Evolutionary conservation across 2,329 filamentous ascomycete genomes (phyloP).

Genomic region (Talaromyces sp.): DNA sequence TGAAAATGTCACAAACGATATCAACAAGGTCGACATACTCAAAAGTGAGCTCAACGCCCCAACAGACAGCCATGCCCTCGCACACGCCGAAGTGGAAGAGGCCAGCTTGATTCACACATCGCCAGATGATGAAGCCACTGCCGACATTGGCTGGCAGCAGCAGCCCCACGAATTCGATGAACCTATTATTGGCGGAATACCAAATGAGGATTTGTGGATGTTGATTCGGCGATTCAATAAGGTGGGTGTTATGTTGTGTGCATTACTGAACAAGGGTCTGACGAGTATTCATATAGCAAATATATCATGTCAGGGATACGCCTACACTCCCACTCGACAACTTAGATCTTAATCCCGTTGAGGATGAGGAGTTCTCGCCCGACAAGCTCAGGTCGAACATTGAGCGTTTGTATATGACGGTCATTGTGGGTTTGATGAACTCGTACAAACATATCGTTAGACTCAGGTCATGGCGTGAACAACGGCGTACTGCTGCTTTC

Average conservation of each 20-base stretch:
- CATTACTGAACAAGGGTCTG: slow-evolving; percentile 21
- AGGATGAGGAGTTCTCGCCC: slow-evolving; percentile 79
- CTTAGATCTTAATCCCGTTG: slow-evolving; percentile 74
- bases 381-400: slow-evolving; percentile 76
- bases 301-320: slow-evolving; percentile 69
- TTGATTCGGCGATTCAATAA: slow-evolving; percentile 72
- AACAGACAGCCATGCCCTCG: slow-evolving; percentile 17
- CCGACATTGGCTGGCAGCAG: slow-evolving; percentile 14
- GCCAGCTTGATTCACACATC: slow-evolving; percentile 12
- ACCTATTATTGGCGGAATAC: slow-evolving; percentile 62
- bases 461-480: slow-evolving; percentile 76
- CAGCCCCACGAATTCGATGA: slow-evolving; percentile 22
- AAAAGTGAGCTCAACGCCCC: slow-evolving; percentile 13
- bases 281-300: slow-evolving; percentile 48
- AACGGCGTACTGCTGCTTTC: slow-evolving; percentile 64
- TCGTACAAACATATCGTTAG: slow-evolving; percentile 71
- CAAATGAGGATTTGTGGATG: slow-evolving; percentile 71
- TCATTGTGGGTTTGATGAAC: slow-evolving; percentile 64
- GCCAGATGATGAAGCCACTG: slow-evolving; percentile 4
- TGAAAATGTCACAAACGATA: slow-evolving; percentile 3
- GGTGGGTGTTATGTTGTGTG: slow-evolving; percentile 34
- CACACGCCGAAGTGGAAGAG: slow-evolving; percentile 14
- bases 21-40: neutral
- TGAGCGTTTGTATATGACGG: slow-evolving; percentile 77
- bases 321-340: slow-evolving; percentile 59